Evolutionary conservation across 2,329 filamentous ascomycete genomes (phyloP).

Genomic region (Pseudogymnoascus sp.): DNA sequence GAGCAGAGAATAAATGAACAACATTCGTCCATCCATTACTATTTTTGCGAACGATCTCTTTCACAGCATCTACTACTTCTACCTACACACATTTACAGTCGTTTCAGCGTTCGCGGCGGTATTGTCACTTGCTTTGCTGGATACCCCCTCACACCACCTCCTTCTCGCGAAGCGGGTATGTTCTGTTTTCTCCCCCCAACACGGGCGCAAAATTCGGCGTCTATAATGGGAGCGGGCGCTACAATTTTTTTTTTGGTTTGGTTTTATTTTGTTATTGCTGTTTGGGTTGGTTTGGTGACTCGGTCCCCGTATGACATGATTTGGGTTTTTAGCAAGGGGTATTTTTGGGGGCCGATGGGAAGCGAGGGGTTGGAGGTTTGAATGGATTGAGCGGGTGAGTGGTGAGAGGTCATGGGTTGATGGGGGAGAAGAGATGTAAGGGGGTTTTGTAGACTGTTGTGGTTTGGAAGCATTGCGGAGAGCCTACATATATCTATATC

Average conservation of each 20-base stretch:
- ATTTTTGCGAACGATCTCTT: neutral
- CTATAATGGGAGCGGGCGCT: slow-evolving; percentile 1
- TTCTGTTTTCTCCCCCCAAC: neutral
- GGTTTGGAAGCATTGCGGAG: neutral
- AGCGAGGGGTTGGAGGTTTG: neutral
- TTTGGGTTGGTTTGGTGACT: neutral
- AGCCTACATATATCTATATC: neutral
- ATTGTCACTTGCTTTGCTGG: neutral
- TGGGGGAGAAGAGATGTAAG: neutral
- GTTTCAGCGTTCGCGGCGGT: slow-evolving; percentile 4
- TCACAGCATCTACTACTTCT: neutral
- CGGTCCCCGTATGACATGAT: neutral
- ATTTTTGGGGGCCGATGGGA: neutral
- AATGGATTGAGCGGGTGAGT: neutral
- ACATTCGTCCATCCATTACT: neutral
- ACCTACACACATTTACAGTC: neutral
- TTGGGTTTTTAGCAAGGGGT: neutral
- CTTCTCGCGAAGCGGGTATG: neutral
- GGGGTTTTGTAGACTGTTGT: neutral
- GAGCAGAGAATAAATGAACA: neutral
- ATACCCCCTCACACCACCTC: neutral
- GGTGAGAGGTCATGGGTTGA: neutral
- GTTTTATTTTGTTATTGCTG: neutral
- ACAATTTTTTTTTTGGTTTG: neutral
- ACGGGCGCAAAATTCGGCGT: slow-evolving; percentile 4